Evolutionary conservation across 73 alveolate genomes (phyloP).

Genomic region (Paraurostyla sp.): DNA sequence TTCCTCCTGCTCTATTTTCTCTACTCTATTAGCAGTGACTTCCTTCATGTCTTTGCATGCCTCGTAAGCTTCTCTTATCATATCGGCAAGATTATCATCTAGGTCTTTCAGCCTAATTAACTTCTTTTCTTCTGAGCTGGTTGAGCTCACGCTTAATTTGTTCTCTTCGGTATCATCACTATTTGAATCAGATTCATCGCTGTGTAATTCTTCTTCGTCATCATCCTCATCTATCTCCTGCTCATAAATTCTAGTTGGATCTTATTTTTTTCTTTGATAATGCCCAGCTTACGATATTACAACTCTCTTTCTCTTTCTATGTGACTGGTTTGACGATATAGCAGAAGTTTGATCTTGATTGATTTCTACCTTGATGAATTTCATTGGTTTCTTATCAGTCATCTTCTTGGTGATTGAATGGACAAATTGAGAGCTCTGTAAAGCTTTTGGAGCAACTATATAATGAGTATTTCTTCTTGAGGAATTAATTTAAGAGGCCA

Average conservation of each 20-base stretch:
- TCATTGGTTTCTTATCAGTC: background rate
- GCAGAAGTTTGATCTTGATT: background rate
- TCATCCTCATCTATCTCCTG: slow-evolving; percentile 45
- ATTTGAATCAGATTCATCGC: background rate
- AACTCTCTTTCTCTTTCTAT: background rate
- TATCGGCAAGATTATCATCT: background rate
- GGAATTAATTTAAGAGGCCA: too few relatives aligned
- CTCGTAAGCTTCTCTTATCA: slow-evolving; percentile 17
- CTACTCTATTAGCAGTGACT: background rate
- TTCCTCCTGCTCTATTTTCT: background rate
- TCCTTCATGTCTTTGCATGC: background rate
- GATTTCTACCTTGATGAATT: background rate
- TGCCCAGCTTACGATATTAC: background rate
- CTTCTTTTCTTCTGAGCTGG: background rate
- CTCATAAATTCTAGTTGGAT: background rate
- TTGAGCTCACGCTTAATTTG: slow-evolving; percentile 29
- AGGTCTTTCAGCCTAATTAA: background rate
- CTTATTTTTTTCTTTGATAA: background rate
- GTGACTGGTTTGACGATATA: too few relatives aligned
- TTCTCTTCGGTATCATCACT: background rate
- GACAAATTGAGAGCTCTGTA: too few relatives aligned
- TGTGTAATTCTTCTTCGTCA: slow-evolving; percentile 24
- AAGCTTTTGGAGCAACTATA: too few relatives aligned
- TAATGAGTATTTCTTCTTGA: background rate
- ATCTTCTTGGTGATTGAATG: background rate